Conservation (phyloP, 805 yeast species). For the Yamadazyma sp. region DNA sequence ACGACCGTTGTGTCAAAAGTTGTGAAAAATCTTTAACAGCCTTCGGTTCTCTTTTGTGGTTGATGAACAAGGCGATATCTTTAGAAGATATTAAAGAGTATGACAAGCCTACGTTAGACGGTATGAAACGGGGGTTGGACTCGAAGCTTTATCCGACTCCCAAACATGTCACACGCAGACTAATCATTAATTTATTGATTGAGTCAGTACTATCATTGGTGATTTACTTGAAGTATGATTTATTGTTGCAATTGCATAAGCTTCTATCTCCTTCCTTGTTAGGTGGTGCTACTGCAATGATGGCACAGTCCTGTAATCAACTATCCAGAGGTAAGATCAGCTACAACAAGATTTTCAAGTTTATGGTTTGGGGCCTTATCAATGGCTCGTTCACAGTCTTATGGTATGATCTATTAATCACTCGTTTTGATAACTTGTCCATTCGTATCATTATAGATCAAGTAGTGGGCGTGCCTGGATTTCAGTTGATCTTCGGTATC, state of each 20-base stretch:
- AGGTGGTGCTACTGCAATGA: slow-evolving; percentile 41
- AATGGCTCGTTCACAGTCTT: slow-evolving; percentile 55
- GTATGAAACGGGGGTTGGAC: slow-evolving; percentile 16
- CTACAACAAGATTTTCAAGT: slow-evolving; percentile 40
- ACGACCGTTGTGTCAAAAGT: slow-evolving; percentile 8
- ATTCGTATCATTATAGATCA: slow-evolving; percentile 53
- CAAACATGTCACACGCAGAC: slow-evolving; percentile 14
- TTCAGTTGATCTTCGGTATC: slow-evolving; percentile 51
- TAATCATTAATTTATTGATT: slow-evolving; percentile 23
- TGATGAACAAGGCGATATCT: slow-evolving; percentile 14
- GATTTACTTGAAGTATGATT: slow-evolving; percentile 31
- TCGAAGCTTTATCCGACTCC: slow-evolving; percentile 17
- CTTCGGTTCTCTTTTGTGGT: slow-evolving; percentile 1
- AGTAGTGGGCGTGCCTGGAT: slow-evolving; percentile 51
- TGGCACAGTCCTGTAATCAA: slow-evolving; percentile 44
- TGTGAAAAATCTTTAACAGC: slow-evolving; percentile 1
- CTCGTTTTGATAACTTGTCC: slow-evolving; percentile 32
- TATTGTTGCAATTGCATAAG: slow-evolving; percentile 21
- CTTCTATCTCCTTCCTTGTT: slow-evolving; percentile 38
- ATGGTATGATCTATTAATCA: slow-evolving; percentile 53
- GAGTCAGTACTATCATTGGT: slow-evolving; percentile 27
- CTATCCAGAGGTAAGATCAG: slow-evolving; percentile 31
- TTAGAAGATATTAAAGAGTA: slow-evolving; percentile 5
- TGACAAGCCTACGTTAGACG: slow-evolving; percentile 11
- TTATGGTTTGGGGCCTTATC: slow-evolving; percentile 58